Percentiles rank a stretch among this genome's conserved stretches.
Conservation (phyloP, 495 filamentous ascomycete genomes). For the Aspergillus bridgeri region DNA sequence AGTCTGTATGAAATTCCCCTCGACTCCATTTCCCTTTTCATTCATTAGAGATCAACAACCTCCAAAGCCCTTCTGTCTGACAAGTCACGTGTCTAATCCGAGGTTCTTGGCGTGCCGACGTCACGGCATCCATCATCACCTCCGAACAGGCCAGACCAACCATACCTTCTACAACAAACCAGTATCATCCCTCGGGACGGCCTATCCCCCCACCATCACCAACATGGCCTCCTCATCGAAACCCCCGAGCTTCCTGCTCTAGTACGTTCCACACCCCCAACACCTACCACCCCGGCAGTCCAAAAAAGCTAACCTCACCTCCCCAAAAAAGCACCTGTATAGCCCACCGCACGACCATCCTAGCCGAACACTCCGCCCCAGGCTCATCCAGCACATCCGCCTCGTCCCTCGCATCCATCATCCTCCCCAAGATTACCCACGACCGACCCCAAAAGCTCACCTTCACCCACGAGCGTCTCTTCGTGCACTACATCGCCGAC, state of each 20-base stretch:
- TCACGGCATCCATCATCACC: constrained; percentile 19
- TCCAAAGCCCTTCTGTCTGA: no score
- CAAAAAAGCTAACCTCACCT: constrained; percentile 19
- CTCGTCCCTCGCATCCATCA: constrained; percentile 84
- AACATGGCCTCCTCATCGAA: constrained; percentile 79
- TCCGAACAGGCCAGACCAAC: background rate
- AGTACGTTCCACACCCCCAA: constrained; percentile 49
- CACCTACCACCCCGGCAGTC: background rate
- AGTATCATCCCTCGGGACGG: background rate
- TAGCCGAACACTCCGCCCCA: constrained; percentile 81
- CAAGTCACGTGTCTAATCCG: constrained; percentile 20
- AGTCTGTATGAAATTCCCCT: background rate
- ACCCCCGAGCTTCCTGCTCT: constrained; percentile 70
- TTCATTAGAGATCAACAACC: background rate
- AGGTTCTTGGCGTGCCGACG: constrained; percentile 22
- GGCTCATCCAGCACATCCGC: constrained; percentile 65
- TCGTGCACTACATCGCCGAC: constrained; percentile 93
- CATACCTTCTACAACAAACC: background rate
- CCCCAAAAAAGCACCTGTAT: constrained; percentile 70
- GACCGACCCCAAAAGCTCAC: constrained; percentile 79
- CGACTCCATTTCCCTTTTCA: no score
- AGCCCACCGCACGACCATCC: constrained; percentile 84
- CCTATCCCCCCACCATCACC: constrained; percentile 8
- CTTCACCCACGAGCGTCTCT: constrained; percentile 84
- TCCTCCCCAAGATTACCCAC: constrained; percentile 94